Conservation (phyloP, 2,329 filamentous ascomycete genomes). For the Nothophaeocryptopus gaeumannii region DNA sequence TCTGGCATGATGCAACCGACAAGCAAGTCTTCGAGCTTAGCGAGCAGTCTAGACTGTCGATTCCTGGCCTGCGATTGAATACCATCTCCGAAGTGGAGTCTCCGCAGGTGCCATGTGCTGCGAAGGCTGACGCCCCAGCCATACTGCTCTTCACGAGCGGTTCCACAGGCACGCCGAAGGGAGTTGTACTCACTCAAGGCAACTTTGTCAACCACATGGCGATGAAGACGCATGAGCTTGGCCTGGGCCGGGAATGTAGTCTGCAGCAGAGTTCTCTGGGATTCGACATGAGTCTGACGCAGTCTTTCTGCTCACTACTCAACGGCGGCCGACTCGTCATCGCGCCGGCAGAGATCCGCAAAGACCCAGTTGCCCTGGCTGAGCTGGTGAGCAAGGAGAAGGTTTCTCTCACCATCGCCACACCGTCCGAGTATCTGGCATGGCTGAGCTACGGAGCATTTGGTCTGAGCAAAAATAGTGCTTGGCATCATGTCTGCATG, state of each 20-base stretch:
- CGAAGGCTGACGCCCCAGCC: not conserved
- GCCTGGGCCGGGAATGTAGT: not conserved
- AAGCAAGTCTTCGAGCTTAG: not conserved
- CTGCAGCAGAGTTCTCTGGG: slow-evolving; percentile 27
- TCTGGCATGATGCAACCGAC: not conserved
- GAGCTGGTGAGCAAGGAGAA: slow-evolving; percentile 35
- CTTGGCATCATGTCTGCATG: slow-evolving; percentile 32
- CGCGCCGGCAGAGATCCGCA: slow-evolving; percentile 28
- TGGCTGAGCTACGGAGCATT: slow-evolving; percentile 19
- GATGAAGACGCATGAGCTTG: not conserved
- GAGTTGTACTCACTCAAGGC: not conserved
- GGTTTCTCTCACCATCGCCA: slow-evolving; percentile 40
- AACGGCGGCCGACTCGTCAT: slow-evolving; percentile 40
- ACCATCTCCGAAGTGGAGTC: too few species aligned
- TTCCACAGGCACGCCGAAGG: slow-evolving; percentile 6
- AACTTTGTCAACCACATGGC: not conserved
- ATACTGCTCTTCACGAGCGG: slow-evolving; percentile 4
- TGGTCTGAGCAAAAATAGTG: not conserved
- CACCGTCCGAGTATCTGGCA: slow-evolving; percentile 41
- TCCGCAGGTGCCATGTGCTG: too few species aligned
- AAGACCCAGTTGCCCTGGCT: slow-evolving; percentile 36
- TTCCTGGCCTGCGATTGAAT: too few species aligned
- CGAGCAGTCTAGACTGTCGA: too few species aligned
- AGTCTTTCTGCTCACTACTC: slow-evolving; percentile 24
- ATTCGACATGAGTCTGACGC: slow-evolving; percentile 37